phyloP scores from a whole-genome alignment of 2,329 filamentous ascomycete genomes.

The Colletotrichum sp. region DNA sequence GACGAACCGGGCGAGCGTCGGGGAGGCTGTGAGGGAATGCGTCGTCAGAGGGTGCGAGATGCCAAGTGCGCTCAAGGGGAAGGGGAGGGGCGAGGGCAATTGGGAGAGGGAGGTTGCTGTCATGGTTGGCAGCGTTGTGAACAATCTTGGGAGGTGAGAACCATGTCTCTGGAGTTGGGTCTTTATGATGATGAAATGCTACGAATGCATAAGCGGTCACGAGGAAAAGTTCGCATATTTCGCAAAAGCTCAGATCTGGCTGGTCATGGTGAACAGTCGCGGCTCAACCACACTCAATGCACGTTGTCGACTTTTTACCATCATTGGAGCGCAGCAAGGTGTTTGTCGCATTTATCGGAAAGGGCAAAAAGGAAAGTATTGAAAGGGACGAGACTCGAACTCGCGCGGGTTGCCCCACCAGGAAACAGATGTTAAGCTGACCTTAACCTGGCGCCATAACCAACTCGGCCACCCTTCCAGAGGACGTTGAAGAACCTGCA shows the following conservation, averaged over 20 bases:
- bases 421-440: neutral
- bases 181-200: neutral
- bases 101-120: slow-evolving; percentile 95
- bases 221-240: neutral
- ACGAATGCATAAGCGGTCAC: neutral
- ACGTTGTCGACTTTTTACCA: neutral
- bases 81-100: slow-evolving; percentile 46
- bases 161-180: no score
- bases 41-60: slow-evolving; percentile 79
- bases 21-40: slow-evolving; percentile 80
- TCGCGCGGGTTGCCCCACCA: slow-evolving; percentile 2
- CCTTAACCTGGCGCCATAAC: slow-evolving; percentile 6
- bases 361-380: neutral
- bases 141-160: slow-evolving; percentile 52
- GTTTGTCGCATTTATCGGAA: neutral
- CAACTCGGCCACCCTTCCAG: slow-evolving; percentile 4
- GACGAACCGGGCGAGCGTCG: slow-evolving; percentile 75
- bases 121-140: slow-evolving; percentile 86
- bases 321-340: neutral
- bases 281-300: neutral
- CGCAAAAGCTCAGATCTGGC: no score
- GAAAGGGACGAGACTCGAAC: slow-evolving; percentile 6
- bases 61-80: slow-evolving; percentile 61
- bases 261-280: neutral
- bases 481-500: accelerated